Evolutionary conservation across 2,329 filamentous ascomycete genomes (phyloP), one percentile per base, ranked within the genome.

Genomic region (Pseudogymnoascus sp.): DNA sequence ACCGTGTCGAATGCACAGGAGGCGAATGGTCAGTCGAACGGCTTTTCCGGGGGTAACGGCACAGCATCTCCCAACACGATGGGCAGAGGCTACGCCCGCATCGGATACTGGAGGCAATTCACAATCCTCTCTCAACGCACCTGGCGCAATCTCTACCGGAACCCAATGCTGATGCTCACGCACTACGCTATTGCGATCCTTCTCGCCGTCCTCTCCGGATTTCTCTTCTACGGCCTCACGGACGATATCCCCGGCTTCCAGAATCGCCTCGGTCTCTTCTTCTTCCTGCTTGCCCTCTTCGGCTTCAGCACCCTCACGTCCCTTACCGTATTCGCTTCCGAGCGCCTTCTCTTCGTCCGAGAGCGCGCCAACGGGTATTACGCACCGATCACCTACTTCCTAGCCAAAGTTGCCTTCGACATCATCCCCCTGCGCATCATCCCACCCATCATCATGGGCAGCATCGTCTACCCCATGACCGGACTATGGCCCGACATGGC

Each of bases 341-440:
- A 99, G 75, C 84, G 95, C 50, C 83, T 97, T 6, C 79, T 99
- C 38, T 99, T 99, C 74, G 88, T 96, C 10, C 86, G 95, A 59
- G 95, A 99, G 76, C 84, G 95, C 67, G 95, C 95, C 38, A 99
- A 99, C 74, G 93, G 95, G 1, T 99, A 99, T 77, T 99, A 99
- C 75, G 84, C 90, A 0, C 95, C 95, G 0, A 82, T 96, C 60
- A 96, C 93, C 0, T 99, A 99, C 77, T 99, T 98, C 73, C 82
- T 89, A 0, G 89, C 93, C 70, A 99, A 99, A 78, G 90, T 98
- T n/a, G 78, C 96, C n/a, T 98, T 99, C 73, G 95, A 99, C 73
- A 93, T 99, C 68, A 83, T 99, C 11, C 95, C 95, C 3, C 81
- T 99, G n/a, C 86, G 95, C 59, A 88, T 99, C 63, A 89, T 99